Base-by-base conservation (phyloP, 2,329 filamentous ascomycete genomes). In the Colletotrichum costaricense region DNA sequence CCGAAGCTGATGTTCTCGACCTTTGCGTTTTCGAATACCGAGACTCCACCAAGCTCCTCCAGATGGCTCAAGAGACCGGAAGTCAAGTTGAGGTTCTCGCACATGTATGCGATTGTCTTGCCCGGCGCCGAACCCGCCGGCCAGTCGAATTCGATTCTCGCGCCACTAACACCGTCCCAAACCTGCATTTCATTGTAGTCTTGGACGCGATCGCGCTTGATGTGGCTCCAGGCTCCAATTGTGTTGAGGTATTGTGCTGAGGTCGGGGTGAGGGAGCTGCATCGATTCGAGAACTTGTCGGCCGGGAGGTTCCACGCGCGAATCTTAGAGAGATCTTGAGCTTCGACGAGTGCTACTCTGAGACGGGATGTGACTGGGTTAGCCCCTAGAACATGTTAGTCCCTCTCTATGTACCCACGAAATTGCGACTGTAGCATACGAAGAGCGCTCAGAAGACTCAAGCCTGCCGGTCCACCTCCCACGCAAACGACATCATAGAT, bases 111-210 rank as follows among this genome's bases (percentile, higher is more conserved):
- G 76, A 99, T 95, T 1, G 91, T 93, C 74, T 87, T 89, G 79
- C 85, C 84, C 82, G 77, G 84, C 83, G 58, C 84, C 80, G 60
- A 83, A 78, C 87, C 85, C 49, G 85, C 81, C 26, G 83, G 83
- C 93, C 92, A 94, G 84, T 97, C 94, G 82, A 99, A 99, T 77
- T 94, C 93, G 81, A 99, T 97, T 77, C 92, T 91, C 46, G 95
- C 94, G 72, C 92, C 95, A 54, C 93, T 94, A 69, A 98, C 91
- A 75, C 96, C 97, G 82, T 99, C 97, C 97, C 97, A 99, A 38
- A 98, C 97, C 82, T 98, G 93, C 97, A 99, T 99, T 78, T 96
- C 94, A 73, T 97, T 92, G 82, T 98, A 99, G 1, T 92, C 89
- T 84, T 98, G 95, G 42, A 97, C 90, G 38, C 97, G 91, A 6